Conservation (phyloP, 2,329 filamentous ascomycete genomes). For the Fonsecaea erecta region DNA sequence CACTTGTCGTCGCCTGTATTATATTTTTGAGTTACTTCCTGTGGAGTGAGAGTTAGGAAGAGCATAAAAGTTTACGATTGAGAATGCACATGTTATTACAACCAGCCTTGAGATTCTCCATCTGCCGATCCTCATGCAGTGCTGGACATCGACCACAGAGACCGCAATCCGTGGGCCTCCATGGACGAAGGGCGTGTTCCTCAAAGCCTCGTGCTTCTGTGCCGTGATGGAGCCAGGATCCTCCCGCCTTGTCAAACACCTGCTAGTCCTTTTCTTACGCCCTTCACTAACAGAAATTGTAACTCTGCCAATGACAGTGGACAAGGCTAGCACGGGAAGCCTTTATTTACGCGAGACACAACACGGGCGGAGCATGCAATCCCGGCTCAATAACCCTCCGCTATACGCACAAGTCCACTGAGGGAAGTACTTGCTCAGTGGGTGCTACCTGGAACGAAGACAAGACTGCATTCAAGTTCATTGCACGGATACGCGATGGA, state of each 20-base stretch:
- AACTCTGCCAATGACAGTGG: constrained; percentile 2
- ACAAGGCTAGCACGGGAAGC: constrained; percentile 8
- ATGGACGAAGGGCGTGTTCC: neutral
- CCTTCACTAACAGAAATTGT: constrained; percentile 15
- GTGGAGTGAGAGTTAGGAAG: neutral
- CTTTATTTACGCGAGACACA: neutral
- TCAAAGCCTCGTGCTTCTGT: neutral
- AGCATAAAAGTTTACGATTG: neutral
- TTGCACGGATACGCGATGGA: too few species aligned
- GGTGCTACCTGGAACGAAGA: neutral
- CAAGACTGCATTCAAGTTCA: too few species aligned
- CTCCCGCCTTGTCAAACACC: neutral
- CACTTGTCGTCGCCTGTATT: neutral
- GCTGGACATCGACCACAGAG: neutral
- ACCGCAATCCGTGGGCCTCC: neutral
- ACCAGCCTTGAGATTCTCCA: neutral
- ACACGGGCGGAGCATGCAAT: neutral
- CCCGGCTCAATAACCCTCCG: neutral
- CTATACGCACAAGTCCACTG: neutral
- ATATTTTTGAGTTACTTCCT: neutral
- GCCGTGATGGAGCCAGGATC: neutral
- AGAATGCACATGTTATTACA: neutral
- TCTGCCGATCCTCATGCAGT: neutral
- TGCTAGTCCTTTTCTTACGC: neutral
- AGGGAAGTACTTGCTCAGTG: neutral